Conservation (phyloP, 2,329 filamentous ascomycete species). For the Fusarium sp. region DNA sequence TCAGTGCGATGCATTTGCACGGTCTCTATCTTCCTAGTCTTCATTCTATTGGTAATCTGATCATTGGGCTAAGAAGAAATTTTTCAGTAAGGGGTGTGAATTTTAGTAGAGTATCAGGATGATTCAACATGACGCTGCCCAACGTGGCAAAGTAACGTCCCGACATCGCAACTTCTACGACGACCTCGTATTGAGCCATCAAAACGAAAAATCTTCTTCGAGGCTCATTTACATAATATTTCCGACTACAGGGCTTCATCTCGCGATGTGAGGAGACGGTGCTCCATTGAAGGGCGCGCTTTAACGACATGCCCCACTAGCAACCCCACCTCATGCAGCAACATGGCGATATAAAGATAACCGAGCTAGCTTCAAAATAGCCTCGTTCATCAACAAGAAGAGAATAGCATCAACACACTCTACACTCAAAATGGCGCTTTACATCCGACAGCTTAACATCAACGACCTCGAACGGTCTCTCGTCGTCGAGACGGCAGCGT, state of each 20-base stretch:
- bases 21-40: too few species aligned
- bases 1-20: background rate
- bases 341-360: background rate
- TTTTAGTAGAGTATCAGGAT: background rate
- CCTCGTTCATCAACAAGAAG: background rate
- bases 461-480: slow-evolving; percentile 40
- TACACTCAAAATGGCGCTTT: slow-evolving; percentile 32
- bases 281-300: background rate
- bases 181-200: background rate
- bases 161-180: background rate
- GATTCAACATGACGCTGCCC: background rate
- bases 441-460: slow-evolving; percentile 39
- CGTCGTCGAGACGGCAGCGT: slow-evolving; percentile 44
- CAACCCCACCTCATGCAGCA: background rate
- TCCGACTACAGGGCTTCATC: background rate
- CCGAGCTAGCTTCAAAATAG: background rate
- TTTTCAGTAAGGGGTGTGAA: background rate
- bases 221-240: background rate
- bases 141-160: background rate
- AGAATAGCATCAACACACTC: background rate
- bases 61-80: too few species aligned
- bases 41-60: too few species aligned
- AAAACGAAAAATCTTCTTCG: background rate
- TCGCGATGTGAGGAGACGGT: background rate
- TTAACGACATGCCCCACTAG: background rate